These are phyloP conservation scores for Saussurea involucrata DNA, from an alignment of 129 eudicot genomes.

Conservation along the genomic window DNA sequence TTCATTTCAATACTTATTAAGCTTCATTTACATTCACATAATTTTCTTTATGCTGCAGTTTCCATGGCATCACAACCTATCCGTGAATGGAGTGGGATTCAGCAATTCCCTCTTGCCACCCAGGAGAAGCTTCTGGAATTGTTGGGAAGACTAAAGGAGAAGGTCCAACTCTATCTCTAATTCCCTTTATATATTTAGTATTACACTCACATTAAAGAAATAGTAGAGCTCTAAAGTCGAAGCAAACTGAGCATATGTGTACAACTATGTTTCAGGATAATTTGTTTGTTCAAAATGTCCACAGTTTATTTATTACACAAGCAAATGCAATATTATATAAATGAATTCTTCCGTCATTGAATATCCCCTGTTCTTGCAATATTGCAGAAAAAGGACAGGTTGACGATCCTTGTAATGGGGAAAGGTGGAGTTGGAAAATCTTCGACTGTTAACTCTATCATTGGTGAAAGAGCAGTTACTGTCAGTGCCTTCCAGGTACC, in stretches of 20 bases:
- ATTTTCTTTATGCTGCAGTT: constrained; percentile 12
- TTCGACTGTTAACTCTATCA: constrained; percentile 74
- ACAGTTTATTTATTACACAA: not conserved
- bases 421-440: constrained; percentile 96
- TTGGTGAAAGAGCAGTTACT: constrained; percentile 77
- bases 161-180: constrained; percentile 40
- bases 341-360: not conserved
- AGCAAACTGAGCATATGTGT: not conserved
- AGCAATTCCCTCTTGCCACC: constrained; percentile 83
- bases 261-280: not conserved
- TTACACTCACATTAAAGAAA: not conserved
- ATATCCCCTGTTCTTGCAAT: constrained; percentile 5
- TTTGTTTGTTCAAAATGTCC: not conserved
- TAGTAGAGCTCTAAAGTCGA: not conserved
- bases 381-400: constrained; percentile 52
- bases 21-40: not conserved
- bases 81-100: constrained; percentile 85
- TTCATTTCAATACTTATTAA: not conserved
- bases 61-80: constrained; percentile 54
- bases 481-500: constrained; percentile 80
- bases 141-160: constrained; percentile 64
- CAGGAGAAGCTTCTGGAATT: constrained; percentile 64
- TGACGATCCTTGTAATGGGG: constrained; percentile 88
- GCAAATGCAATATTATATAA: not conserved
- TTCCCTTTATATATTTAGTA: not conserved